Evolutionary conservation across 108 stramenopile genomes (phyloP), one percentile per base, ranked within the genome.

Genomic region (Stephanodiscus triporus): DNA sequence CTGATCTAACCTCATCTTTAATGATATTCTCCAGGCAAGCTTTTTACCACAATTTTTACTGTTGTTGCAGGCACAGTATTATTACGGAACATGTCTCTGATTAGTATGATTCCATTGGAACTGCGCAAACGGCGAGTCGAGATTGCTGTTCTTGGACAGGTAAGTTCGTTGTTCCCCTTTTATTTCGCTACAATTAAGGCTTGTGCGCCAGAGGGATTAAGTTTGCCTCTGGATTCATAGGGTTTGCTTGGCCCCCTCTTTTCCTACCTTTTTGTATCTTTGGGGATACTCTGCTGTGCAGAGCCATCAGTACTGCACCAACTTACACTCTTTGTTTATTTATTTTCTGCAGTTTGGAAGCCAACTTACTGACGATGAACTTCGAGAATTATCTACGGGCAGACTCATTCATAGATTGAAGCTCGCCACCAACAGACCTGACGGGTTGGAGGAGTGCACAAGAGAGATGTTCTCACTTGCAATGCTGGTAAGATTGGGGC

Each of bases 391-490:
- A n/a, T 91, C 94, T 9, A 92, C 94, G 16, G 94, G 94, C 27
- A 89, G 89, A 36, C 65, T 95, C 54, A 82, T 95, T 61, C 83
- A 88, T 23, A 75, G 94, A 4, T 84, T 95, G 10, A 81, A 91
- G 58, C 59, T 95, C 62, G 83, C 89, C 9, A 85, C 82, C 7
- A 80, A 90, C 49, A 48, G 85, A 59, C 70, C 87, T 20, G 83
- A 85, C 57, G 94, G 89, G 24, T 77, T 95, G 59, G 86, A 91
- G 56, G 89, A 93, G 63, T 95, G 94, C 60, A 95, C 94, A 1
- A 83, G 94, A 24, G 94, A 95, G 63, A 95, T 93, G 92, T 95
- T 95, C 77, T 85, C 89, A 38, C 84, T 95, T 38, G 94, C 94
- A 16, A 95, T 95, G 94, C 80, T 95, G 59, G 91, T 95, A 4